Evolutionary conservation across 306 rosid species (phyloP).

Genomic region (Cucurbita ficifolia): DNA sequence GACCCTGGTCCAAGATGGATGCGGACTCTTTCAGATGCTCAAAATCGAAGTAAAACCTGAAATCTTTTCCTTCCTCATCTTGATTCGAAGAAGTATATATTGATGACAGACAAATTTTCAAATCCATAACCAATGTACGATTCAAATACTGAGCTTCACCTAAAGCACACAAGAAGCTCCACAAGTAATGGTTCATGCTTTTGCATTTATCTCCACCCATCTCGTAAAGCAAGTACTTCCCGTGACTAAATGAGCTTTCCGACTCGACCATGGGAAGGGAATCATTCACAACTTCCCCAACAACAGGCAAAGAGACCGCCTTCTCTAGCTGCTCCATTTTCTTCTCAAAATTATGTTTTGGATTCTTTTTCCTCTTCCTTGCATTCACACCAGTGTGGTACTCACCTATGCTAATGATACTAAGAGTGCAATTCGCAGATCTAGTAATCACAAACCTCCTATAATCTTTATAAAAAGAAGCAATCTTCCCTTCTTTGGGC

Average conservation of each 20-base stretch:
- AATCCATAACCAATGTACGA: constrained; percentile 90
- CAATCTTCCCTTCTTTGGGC: constrained; percentile 94
- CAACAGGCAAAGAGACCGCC: constrained; percentile 39
- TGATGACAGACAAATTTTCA: constrained; percentile 77
- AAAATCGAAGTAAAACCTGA: constrained; percentile 89
- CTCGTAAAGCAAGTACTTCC: constrained; percentile 59
- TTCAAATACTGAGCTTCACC: constrained; percentile 98
- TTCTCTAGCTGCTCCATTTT: constrained; percentile 23
- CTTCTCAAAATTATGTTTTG: constrained; percentile 56
- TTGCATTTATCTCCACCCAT: constrained; percentile 92
- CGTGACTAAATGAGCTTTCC: constrained; percentile 56
- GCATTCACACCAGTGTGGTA: constrained; percentile 78
- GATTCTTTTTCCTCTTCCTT: constrained; percentile 81
- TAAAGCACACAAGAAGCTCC: constrained; percentile 98
- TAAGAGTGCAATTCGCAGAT: constrained; percentile 49
- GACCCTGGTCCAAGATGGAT: constrained; percentile 72
- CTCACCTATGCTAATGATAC: constrained; percentile 61
- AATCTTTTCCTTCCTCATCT: constrained; percentile 95
- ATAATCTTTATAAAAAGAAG: constrained; percentile 82
- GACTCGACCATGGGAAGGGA: constrained; percentile 75
- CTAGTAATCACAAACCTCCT: constrained; percentile 71
- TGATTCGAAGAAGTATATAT: constrained; percentile 58
- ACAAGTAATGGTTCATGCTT: constrained; percentile 90
- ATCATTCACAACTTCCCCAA: constrained; percentile 81
- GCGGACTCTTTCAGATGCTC: constrained; percentile 89